Percentiles rank a stretch among this genome's conserved stretches.
These are phyloP conservation scores for Leptosphaerulina australis DNA, from an alignment of 2,329 filamentous ascomycete genomes.

Conservation along the genomic window DNA sequence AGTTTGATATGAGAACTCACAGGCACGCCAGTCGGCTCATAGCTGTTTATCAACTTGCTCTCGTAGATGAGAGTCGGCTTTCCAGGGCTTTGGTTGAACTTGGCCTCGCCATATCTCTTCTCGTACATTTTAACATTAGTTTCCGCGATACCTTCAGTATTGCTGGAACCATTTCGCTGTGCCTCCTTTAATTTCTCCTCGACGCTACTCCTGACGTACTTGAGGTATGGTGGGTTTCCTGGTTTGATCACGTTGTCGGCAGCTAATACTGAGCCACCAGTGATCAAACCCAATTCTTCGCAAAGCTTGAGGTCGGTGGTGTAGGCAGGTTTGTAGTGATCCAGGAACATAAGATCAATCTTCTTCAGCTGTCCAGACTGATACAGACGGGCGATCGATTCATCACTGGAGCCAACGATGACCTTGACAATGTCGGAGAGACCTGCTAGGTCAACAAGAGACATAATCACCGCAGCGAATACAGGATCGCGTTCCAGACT, in stretches of 20 bases:
- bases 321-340: slow-evolving; percentile 81
- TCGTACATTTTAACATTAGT: slow-evolving; percentile 57
- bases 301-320: slow-evolving; percentile 76
- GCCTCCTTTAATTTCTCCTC: slow-evolving; percentile 62
- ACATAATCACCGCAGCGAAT: slow-evolving; percentile 72
- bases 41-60: slow-evolving; percentile 67
- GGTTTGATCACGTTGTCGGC: slow-evolving; percentile 76
- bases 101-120: slow-evolving; percentile 55
- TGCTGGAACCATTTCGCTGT: slow-evolving; percentile 40
- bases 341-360: slow-evolving; percentile 77
- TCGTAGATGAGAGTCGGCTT: slow-evolving; percentile 71
- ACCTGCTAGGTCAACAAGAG: slow-evolving; percentile 75
- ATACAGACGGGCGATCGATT: slow-evolving; percentile 67
- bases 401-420: slow-evolving; percentile 70
- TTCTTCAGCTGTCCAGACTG: slow-evolving; percentile 59
- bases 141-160: slow-evolving; percentile 51
- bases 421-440: slow-evolving; percentile 73
- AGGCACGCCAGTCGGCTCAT: slow-evolving; percentile 69
- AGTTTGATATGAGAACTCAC: slow-evolving; percentile 52
- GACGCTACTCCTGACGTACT: slow-evolving; percentile 71
- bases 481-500: slow-evolving; percentile 76
- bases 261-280: slow-evolving; percentile 65
- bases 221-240: slow-evolving; percentile 72
- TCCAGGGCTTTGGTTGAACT: slow-evolving; percentile 54
- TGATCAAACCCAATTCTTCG: slow-evolving; percentile 71